Percentiles rank a stretch among this genome's conserved stretches.
phyloP scores from a whole-genome alignment of 2,329 filamentous ascomycete species.

The Ceratocystis harringtonii region DNA sequence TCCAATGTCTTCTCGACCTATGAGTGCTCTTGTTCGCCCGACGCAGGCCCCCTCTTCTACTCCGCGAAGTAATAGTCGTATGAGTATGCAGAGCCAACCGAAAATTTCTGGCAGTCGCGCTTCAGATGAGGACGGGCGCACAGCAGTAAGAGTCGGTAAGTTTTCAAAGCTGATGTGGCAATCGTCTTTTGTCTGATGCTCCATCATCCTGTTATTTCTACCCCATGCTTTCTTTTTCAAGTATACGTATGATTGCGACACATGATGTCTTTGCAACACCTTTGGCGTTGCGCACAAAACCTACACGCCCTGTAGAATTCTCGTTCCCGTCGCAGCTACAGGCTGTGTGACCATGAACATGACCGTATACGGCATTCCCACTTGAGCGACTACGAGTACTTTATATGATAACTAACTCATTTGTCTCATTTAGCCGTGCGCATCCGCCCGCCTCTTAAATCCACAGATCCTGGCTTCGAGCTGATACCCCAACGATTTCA shows the following conservation, averaged over 20 bases:
- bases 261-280: neutral
- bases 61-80: slow-evolving; percentile 61
- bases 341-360: neutral
- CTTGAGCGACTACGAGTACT: neutral
- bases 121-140: slow-evolving; percentile 80
- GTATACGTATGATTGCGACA: neutral
- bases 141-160: slow-evolving; percentile 92
- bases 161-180: slow-evolving; percentile 23
- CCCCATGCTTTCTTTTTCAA: neutral
- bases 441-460: slow-evolving; percentile 70
- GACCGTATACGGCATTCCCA: neutral
- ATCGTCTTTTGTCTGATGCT: neutral
- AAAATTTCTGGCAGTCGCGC: slow-evolving; percentile 61
- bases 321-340: neutral
- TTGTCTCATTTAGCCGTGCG: slow-evolving; percentile 53
- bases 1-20: slow-evolving; percentile 49
- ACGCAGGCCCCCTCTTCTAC: slow-evolving; percentile 25
- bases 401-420: neutral
- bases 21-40: slow-evolving; percentile 67
- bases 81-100: slow-evolving; percentile 68
- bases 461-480: slow-evolving; percentile 81
- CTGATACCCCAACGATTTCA: slow-evolving; percentile 93
- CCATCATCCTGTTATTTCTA: neutral
- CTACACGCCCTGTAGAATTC: neutral
- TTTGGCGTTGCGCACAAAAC: neutral